Evolutionary conservation across 257 asterid genomes (phyloP).

Genomic region (Petunia secreta): DNA sequence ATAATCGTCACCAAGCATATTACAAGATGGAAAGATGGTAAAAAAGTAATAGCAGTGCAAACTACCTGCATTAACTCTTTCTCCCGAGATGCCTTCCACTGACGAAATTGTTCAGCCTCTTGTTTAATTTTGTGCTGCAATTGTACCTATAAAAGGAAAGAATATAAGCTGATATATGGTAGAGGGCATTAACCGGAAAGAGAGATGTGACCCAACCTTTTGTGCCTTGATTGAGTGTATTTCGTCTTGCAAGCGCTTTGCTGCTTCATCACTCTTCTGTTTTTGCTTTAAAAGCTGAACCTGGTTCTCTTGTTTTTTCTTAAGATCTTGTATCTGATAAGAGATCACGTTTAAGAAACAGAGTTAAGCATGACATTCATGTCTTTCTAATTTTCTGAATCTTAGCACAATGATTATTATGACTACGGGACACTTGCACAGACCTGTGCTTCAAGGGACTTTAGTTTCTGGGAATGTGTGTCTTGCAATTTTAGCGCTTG

Average conservation of each 20-base stretch:
- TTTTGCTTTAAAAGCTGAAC: conserved; percentile 93
- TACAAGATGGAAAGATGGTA: background rate
- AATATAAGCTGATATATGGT: conserved; percentile 18
- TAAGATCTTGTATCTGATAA: conserved; percentile 90
- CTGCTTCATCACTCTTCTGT: conserved; percentile 97
- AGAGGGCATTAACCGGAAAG: conserved; percentile 3
- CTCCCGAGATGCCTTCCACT: conserved; percentile 97
- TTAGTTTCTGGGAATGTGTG: conserved; percentile 80
- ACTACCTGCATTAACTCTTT: conserved; percentile 91
- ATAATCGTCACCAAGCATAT: background rate
- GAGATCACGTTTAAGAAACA: conserved; percentile 10
- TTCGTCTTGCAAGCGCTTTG: conserved; percentile 89
- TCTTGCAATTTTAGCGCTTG: conserved; percentile 87
- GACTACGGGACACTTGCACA: conserved; percentile 43
- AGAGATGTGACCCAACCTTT: conserved; percentile 57
- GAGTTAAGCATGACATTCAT: conserved; percentile 15
- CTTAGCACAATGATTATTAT: background rate
- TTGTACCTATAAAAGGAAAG: conserved; percentile 68
- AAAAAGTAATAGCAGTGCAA: conserved; percentile 2
- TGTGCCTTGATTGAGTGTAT: conserved; percentile 96
- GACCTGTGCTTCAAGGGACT: conserved; percentile 92
- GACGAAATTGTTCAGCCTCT: conserved; percentile 98
- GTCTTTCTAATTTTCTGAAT: background rate
- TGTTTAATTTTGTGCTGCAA: conserved; percentile 94
- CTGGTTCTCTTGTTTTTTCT: conserved; percentile 96